Evolutionary conservation across 2,329 filamentous ascomycete species (phyloP), one percentile per base, ranked within the genome.

Genomic region (Colletotrichum somersetense): DNA sequence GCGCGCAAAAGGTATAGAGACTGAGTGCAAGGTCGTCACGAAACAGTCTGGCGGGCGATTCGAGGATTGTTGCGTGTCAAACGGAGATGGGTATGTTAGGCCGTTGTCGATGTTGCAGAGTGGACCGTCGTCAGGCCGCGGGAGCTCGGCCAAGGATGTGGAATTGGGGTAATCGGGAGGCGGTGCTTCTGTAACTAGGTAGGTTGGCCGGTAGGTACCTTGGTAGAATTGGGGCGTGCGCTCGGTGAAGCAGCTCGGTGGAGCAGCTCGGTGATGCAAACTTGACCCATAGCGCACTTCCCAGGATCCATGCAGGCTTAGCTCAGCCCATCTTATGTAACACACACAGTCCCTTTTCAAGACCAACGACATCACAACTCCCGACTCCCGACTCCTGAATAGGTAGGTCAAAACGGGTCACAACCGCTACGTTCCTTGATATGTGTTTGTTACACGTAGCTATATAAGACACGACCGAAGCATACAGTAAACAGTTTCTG

Each of bases 151-250:
- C 66, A 61, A 72, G 66, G 59, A 64, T 57, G 55, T 69, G 66
- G 61, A 59, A 44, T 69, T 69, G 70, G 66, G 70, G 65, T 72
- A 63, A 69, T 46, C 59, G 59, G 68, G 65, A 68, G 65, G 69
- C 58, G n/a, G 68, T 71, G 68, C 65, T 61, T 66, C 55, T 68
- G 69, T 59, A 65, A 71, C 68, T 20, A 48, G 46, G 44, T n/a
- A 46, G 44, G 40, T 42, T 5, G 30, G 30, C 4, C 5, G 7
- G 38, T 40, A 12, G 42, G 44, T 48, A 48, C 20, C 44, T 44
- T 44, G 16, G 18, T 58, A 50, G 69, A 50, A 50, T 58, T 62
- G 68, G 64, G 63, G 52, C 64, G 69, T 69, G 67, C 62, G 70
- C 70, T 70, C 70, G 55, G 62, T 64, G 62, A 64, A 52, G 61